Conservation (phyloP, 805 yeast species). For the Candida fluviatilis region DNA sequence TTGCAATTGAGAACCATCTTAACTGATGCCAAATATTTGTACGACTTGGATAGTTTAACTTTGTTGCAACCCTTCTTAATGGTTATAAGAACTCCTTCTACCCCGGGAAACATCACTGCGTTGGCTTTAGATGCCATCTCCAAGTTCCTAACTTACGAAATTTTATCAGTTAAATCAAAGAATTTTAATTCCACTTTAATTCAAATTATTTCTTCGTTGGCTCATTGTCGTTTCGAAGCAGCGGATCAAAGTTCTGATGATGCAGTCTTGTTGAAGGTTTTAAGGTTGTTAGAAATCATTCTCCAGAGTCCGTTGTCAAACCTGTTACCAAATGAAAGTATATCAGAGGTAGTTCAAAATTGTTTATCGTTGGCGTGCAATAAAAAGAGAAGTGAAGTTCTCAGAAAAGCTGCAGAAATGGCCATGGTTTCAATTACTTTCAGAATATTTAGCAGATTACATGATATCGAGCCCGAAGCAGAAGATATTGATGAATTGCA, state of each 20-base stretch:
- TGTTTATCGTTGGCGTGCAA: slow-evolving; percentile 90
- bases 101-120: slow-evolving; percentile 82
- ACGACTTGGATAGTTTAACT: slow-evolving; percentile 64
- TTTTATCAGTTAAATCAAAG: slow-evolving; percentile 53
- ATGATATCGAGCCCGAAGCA: slow-evolving; percentile 54
- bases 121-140: slow-evolving; percentile 73
- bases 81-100: slow-evolving; percentile 76
- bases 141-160: slow-evolving; percentile 66
- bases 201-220: slow-evolving; percentile 68
- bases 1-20: slow-evolving; percentile 73
- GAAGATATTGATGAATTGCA: slow-evolving; percentile 39
- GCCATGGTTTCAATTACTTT: slow-evolving; percentile 68
- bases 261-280: slow-evolving; percentile 79
- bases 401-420: slow-evolving; percentile 85
- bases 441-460: slow-evolving; percentile 59
- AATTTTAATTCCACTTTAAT: slow-evolving; percentile 56
- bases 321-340: slow-evolving; percentile 71
- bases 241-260: slow-evolving; percentile 91
- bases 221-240: slow-evolving; percentile 95
- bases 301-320: slow-evolving; percentile 62
- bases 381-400: slow-evolving; percentile 83
- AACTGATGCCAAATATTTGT: slow-evolving; percentile 47
- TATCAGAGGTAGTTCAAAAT: slow-evolving; percentile 87
- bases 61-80: slow-evolving; percentile 83
- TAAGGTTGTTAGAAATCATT: slow-evolving; percentile 64